These are phyloP conservation scores for Ploettnerulaceae sp. DNA, from an alignment of 2,329 filamentous ascomycete species.

Conservation along the genomic window DNA sequence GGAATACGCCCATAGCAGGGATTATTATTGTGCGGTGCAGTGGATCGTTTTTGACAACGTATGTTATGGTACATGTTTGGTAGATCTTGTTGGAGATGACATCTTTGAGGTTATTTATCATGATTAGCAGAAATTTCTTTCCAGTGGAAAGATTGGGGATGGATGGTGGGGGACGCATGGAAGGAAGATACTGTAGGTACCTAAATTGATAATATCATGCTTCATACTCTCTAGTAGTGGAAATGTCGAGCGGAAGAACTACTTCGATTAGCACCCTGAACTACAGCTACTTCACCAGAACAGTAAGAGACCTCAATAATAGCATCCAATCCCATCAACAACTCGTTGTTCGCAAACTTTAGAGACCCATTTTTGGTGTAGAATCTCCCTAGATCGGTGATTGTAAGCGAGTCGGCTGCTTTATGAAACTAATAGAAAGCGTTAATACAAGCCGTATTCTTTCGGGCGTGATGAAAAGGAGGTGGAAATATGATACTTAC, in stretches of 20 bases:
- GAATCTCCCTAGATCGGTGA: slow-evolving; percentile 8
- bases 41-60: slow-evolving; percentile 18
- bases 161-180: too few species aligned
- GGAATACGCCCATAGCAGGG: slow-evolving; percentile 12
- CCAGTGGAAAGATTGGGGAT: too few species aligned
- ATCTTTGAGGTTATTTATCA: background rate
- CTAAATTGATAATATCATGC: slow-evolving; percentile 11
- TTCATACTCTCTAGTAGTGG: slow-evolving; percentile 14
- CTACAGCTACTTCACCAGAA: too few species aligned
- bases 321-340: slow-evolving; percentile 1
- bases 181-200: slow-evolving; percentile 1
- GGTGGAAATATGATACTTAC: slow-evolving; percentile 5
- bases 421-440: slow-evolving; percentile 1
- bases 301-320: background rate
- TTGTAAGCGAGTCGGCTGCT: slow-evolving; percentile 10
- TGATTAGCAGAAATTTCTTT: background rate
- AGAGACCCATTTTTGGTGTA: slow-evolving; percentile 11
- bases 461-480: background rate
- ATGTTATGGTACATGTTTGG: slow-evolving; percentile 14
- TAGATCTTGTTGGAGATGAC: background rate
- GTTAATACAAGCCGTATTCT: background rate
- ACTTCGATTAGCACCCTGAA: too few species aligned
- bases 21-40: slow-evolving; percentile 14
- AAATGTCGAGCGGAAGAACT: slow-evolving; percentile 15
- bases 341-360: slow-evolving; percentile 11